Conservation (phyloP, 2,329 filamentous ascomycete genomes). For the Trichoderma sp. region DNA sequence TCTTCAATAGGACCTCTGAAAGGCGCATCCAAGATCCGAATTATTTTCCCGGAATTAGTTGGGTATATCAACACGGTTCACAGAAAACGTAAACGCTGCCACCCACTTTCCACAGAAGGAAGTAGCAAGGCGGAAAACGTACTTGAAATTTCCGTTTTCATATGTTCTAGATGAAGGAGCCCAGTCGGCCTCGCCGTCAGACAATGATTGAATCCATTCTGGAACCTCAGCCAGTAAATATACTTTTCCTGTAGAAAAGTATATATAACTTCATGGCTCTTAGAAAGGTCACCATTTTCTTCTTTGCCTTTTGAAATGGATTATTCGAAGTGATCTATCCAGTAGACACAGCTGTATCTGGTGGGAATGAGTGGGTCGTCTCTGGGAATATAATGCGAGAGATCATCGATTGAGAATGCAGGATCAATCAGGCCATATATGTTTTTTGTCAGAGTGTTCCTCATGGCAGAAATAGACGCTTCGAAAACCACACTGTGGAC, state of each 20-base stretch:
- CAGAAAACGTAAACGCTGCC: neutral
- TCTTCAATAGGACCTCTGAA: no score
- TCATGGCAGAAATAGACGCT: neutral
- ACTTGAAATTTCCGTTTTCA: neutral
- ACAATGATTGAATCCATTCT: neutral
- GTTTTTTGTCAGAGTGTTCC: neutral
- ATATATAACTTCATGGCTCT: accelerated
- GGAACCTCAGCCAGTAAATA: neutral
- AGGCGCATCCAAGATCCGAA: neutral
- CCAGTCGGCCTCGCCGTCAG: neutral
- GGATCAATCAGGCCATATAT: neutral
- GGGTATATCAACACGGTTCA: no score
- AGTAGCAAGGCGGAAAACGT: accelerated
- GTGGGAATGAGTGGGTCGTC: neutral
- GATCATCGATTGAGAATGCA: neutral
- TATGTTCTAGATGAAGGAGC: neutral
- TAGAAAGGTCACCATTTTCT: accelerated
- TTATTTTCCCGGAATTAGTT: neutral
- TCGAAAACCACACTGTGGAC: slow-evolving; percentile 34
- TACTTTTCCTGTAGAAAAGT: neutral
- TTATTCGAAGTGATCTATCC: neutral
- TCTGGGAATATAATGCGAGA: neutral
- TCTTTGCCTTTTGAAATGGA: accelerated
- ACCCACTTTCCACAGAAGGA: neutral
- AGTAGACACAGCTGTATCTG: neutral